Percentiles rank a stretch among this genome's conserved stretches.
These are phyloP conservation scores for Hydnomerulius pinastri DNA, from an alignment of 768 basidiomycete species.

Conservation along the genomic window DNA sequence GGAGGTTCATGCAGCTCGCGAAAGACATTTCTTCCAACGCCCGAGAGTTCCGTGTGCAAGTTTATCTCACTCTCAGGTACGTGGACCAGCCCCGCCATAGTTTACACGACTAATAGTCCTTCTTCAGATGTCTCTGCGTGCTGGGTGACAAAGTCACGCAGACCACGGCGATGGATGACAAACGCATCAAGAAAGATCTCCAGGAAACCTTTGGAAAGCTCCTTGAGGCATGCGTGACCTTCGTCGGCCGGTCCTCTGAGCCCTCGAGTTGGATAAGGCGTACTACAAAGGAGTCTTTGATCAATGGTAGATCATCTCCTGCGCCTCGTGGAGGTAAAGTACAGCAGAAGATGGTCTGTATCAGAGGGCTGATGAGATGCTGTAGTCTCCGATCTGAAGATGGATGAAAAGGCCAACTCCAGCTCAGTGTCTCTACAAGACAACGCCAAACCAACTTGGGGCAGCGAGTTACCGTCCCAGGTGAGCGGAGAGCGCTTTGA, in stretches of 20 bases:
- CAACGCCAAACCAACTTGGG: slow-evolving; percentile 27
- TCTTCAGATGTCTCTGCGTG: slow-evolving; percentile 67
- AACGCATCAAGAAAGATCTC: slow-evolving; percentile 82
- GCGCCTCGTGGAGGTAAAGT: slow-evolving; percentile 53
- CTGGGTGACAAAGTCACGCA: slow-evolving; percentile 84
- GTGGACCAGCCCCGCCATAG: slow-evolving; percentile 11
- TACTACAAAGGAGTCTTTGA: slow-evolving; percentile 59
- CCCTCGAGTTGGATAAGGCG: slow-evolving; percentile 81
- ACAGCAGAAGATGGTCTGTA: not conserved
- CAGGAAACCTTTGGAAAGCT: slow-evolving; percentile 91
- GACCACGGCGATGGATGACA: slow-evolving; percentile 90
- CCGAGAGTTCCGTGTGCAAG: slow-evolving; percentile 68
- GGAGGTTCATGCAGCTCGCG: slow-evolving; percentile 69
- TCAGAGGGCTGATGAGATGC: slow-evolving; percentile 1
- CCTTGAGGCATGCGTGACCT: slow-evolving; percentile 74
- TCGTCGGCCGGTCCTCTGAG: slow-evolving; percentile 73
- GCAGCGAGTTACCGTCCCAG: slow-evolving; percentile 30
- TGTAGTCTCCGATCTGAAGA: slow-evolving; percentile 40
- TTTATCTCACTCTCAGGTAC: slow-evolving; percentile 75
- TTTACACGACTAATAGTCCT: slow-evolving; percentile 11
- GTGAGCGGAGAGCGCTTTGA: slow-evolving; percentile 24
- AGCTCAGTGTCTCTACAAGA: slow-evolving; percentile 44
- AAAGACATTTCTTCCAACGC: slow-evolving; percentile 72
- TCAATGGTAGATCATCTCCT: slow-evolving; percentile 77
- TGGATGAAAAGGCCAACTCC: slow-evolving; percentile 62